Evolutionary conservation across 1,284 basidiomycete genomes (phyloP).

Genomic region (Coniferiporia weirii): DNA sequence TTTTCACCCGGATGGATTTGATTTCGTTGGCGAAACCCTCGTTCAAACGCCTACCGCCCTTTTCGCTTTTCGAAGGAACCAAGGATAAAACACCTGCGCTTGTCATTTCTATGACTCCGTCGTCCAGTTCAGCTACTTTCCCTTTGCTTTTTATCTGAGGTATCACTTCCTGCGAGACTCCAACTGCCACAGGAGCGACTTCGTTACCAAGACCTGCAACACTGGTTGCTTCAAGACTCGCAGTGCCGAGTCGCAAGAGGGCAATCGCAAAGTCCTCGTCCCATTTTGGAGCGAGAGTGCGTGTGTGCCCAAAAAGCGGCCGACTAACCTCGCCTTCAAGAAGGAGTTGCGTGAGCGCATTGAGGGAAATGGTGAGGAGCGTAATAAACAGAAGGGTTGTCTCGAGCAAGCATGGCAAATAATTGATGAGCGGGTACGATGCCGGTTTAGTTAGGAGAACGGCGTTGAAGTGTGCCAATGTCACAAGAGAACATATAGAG

Average conservation of each 20-base stretch:
- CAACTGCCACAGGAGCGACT: constrained; percentile 47
- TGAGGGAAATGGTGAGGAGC: constrained; percentile 50
- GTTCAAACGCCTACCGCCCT: constrained; percentile 21
- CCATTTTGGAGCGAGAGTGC: constrained; percentile 40
- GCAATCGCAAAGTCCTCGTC: constrained; percentile 73
- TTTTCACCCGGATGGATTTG: constrained; percentile 36
- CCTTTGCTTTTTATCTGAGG: not conserved
- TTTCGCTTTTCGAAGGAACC: constrained; percentile 31
- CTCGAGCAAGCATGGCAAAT: constrained; percentile 66
- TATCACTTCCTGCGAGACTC: constrained; percentile 22
- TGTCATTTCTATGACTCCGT: constrained; percentile 38
- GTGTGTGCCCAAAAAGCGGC: constrained; percentile 43
- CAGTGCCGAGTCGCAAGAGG: constrained; percentile 63
- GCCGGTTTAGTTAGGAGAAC: constrained; percentile 47
- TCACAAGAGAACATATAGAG: constrained; percentile 50
- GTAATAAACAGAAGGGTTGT: constrained; percentile 51
- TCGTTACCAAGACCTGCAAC: constrained; percentile 70
- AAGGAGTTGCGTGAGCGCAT: constrained; percentile 58
- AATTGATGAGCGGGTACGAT: constrained; percentile 64
- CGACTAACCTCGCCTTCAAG: constrained; percentile 44
- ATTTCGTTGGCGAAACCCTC: constrained; percentile 48
- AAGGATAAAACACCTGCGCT: constrained; percentile 37
- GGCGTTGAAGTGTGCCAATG: constrained; percentile 59
- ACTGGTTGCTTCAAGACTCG: constrained; percentile 67
- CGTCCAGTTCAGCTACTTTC: constrained; percentile 18